These are phyloP conservation scores for Dictyostelium intermedium DNA, from an alignment of 78 protist species.

Conservation along the genomic window DNA sequence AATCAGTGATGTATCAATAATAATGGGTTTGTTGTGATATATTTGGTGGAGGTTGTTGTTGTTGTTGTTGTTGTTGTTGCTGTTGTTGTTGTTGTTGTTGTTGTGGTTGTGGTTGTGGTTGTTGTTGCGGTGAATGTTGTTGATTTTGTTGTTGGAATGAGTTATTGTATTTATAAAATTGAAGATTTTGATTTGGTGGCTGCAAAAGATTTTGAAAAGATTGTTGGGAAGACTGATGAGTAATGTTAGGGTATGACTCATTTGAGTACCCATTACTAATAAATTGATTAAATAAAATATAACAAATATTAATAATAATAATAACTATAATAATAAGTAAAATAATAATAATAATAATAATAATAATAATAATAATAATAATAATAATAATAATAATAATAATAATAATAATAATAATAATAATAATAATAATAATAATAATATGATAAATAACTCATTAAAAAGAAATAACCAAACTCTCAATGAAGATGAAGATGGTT, in stretches of 20 bases:
- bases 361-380: background rate
- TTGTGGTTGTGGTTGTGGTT: background rate
- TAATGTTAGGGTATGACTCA: background rate
- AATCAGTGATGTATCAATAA: background rate
- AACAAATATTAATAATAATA: too few relatives aligned
- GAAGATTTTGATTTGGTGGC: background rate
- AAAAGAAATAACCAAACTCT: background rate
- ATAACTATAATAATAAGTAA: background rate
- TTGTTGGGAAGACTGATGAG: background rate
- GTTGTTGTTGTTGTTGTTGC: background rate
- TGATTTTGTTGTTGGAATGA: background rate
- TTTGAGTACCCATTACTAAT: too few relatives aligned
- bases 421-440: too few relatives aligned
- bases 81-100: conserved; percentile 5
- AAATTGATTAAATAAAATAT: too few relatives aligned
- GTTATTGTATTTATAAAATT: background rate
- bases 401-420: background rate
- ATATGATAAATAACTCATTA: too few relatives aligned
- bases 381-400: background rate
- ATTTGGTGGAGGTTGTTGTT: too few relatives aligned
- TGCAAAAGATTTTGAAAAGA: background rate
- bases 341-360: background rate
- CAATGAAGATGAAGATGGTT: background rate
- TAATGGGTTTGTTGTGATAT: background rate
- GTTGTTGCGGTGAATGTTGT: conserved; percentile 12